A percentile compares a stretch with the other conserved stretches of the same genome.
These are phyloP conservation scores for Saccharomyces hybrid DNA, from an alignment of 1,139 yeast genomes.

Conservation along the genomic window DNA sequence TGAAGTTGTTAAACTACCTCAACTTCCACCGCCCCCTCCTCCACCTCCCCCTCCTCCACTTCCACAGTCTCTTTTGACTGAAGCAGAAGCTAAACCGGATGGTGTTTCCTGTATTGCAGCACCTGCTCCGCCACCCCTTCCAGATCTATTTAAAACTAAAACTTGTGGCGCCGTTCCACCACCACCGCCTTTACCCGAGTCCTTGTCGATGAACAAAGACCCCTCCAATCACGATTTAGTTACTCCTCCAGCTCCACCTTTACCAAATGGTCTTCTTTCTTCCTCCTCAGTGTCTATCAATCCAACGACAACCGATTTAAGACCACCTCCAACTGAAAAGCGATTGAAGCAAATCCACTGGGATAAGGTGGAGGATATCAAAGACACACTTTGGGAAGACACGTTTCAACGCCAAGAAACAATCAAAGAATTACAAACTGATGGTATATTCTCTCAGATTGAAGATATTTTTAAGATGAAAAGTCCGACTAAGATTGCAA, in stretches of 20 bases:
- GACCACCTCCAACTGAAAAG: constrained; percentile 40
- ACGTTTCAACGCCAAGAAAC: constrained; percentile 42
- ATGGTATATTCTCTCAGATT: constrained; percentile 72
- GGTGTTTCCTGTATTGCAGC: constrained; percentile 9
- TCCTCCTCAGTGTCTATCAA: not conserved
- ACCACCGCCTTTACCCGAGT: constrained; percentile 29
- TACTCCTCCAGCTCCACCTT: constrained; percentile 14
- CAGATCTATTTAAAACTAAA: constrained; percentile 5
- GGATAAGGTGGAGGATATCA: constrained; percentile 70
- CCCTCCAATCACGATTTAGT: constrained; percentile 15
- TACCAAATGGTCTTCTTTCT: not conserved
- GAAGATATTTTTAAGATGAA: constrained; percentile 54
- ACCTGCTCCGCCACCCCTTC: constrained; percentile 21
- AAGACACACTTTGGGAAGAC: constrained; percentile 74
- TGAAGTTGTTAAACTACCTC: constrained; percentile 5
- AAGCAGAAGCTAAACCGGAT: constrained; percentile 16
- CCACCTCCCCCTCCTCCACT: constrained; percentile 35
- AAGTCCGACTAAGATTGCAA: constrained; percentile 43
- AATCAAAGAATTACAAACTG: constrained; percentile 44
- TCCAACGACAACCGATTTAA: not conserved
- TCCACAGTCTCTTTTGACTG: constrained; percentile 27
- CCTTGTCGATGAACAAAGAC: not conserved
- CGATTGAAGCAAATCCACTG: constrained; percentile 90
- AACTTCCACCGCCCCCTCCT: constrained; percentile 16
- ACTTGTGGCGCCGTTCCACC: constrained; percentile 8